A percentile compares a stretch with the other conserved stretches of the same genome.
Conservation (phyloP, 2,329 filamentous ascomycete genomes). For the Pyrenophora seminiperda region DNA sequence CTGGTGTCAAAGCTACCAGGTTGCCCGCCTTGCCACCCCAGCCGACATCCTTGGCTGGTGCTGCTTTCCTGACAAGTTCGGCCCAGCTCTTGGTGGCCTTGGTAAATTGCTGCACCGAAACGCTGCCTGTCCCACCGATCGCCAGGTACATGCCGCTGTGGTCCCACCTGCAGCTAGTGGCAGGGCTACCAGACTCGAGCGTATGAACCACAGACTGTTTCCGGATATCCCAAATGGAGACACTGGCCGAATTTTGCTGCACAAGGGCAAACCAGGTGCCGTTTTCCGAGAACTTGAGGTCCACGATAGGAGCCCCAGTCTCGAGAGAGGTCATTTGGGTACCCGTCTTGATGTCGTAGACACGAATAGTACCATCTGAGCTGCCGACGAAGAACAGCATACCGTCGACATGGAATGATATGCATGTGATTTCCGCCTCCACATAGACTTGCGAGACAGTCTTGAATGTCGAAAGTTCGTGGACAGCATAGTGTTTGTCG, state of each 20-base stretch:
- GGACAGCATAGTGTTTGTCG: constrained; percentile 92
- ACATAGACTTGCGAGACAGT: constrained; percentile 79
- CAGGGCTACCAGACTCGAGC: constrained; percentile 80
- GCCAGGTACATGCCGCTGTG: constrained; percentile 94
- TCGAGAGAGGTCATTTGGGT: constrained; percentile 76
- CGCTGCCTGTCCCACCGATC: constrained; percentile 75
- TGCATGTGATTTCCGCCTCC: constrained; percentile 75
- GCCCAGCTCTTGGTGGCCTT: constrained; percentile 89
- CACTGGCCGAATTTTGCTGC: constrained; percentile 74
- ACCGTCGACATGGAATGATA: constrained; percentile 94
- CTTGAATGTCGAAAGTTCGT: constrained; percentile 72
- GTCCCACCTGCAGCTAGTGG: constrained; percentile 83
- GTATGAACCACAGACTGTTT: constrained; percentile 82
- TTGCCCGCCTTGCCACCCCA: constrained; percentile 80
- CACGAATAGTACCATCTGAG: constrained; percentile 77
- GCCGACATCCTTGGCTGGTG: constrained; percentile 71
- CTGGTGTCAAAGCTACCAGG: constrained; percentile 73
- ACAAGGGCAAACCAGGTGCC: constrained; percentile 92
- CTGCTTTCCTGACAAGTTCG: constrained; percentile 78
- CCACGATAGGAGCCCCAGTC: constrained; percentile 68
- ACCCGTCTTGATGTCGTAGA: constrained; percentile 85
- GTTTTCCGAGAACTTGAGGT: constrained; percentile 90
- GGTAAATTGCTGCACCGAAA: constrained; percentile 87
- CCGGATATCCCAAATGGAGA: constrained; percentile 89
- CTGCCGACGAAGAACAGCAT: constrained; percentile 87